Conservation (phyloP, 495 filamentous ascomycete genomes). For the Daldinia grandis region DNA sequence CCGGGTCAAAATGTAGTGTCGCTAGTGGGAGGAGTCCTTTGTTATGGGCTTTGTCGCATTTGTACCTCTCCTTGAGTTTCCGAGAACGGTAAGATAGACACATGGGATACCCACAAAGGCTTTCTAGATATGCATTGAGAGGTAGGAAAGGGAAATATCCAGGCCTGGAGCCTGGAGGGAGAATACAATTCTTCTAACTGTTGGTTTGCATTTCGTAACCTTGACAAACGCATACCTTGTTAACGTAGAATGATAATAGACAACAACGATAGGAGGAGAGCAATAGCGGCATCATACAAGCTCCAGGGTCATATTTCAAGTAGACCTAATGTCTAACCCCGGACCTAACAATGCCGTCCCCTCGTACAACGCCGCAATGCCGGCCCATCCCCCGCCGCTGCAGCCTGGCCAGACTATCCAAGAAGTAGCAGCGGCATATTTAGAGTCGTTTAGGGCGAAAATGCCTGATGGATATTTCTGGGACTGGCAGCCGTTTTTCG, state of each 20-base stretch:
- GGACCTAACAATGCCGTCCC: background rate
- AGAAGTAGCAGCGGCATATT: background rate
- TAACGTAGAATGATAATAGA: background rate
- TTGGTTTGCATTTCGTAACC: background rate
- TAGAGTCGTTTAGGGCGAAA: background rate
- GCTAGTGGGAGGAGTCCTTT: background rate
- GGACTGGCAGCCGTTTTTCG: constrained; percentile 28
- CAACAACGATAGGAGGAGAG: background rate
- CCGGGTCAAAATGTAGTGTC: background rate
- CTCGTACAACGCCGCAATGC: background rate
- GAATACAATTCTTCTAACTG: background rate
- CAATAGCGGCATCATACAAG: background rate
- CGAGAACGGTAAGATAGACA: background rate
- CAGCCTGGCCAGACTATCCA: background rate
- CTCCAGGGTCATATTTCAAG: background rate
- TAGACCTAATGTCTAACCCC: background rate
- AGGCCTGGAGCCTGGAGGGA: no score
- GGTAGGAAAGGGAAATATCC: background rate
- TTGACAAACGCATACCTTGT: no score
- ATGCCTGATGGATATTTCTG: background rate
- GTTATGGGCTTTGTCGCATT: background rate
- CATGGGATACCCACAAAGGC: background rate
- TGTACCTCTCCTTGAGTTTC: background rate
- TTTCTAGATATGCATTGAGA: background rate
- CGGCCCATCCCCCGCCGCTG: background rate